Evolutionary conservation across 1,284 basidiomycete genomes (phyloP).

Genomic region (Trichosporon sp.): DNA sequence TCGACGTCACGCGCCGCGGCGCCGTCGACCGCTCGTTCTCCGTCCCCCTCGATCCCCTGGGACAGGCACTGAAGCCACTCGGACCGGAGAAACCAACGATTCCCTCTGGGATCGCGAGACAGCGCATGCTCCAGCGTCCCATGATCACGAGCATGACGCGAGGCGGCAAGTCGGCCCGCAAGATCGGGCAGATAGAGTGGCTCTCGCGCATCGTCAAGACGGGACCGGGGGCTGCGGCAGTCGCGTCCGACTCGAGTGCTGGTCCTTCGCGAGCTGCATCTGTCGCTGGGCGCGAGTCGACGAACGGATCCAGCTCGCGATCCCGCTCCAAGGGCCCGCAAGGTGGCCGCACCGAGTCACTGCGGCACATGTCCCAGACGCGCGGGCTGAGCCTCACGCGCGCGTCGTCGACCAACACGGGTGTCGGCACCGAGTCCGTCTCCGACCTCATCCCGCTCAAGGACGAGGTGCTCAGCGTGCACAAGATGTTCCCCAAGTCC

Average conservation of each 20-base stretch:
- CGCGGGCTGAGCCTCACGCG: slow-evolving; percentile 24
- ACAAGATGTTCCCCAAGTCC: slow-evolving; percentile 67
- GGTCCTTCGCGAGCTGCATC: slow-evolving; percentile 25
- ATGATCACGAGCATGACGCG: slow-evolving; percentile 54
- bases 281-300: slow-evolving; percentile 10
- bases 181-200: slow-evolving; percentile 57
- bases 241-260: slow-evolving; percentile 18
- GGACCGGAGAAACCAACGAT: slow-evolving; percentile 14
- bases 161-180: slow-evolving; percentile 44
- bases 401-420: slow-evolving; percentile 7
- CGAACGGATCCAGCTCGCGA: slow-evolving; percentile 41
- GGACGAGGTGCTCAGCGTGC: slow-evolving; percentile 80
- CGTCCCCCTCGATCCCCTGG: slow-evolving; percentile 8
- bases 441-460: slow-evolving; percentile 65
- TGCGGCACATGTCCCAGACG: background rate
- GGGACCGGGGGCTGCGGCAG: slow-evolving; percentile 22
- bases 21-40: slow-evolving; percentile 55
- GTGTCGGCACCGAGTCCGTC: slow-evolving; percentile 17
- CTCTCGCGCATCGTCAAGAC: slow-evolving; percentile 51
- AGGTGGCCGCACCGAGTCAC: slow-evolving; percentile 1
- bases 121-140: slow-evolving; percentile 35
- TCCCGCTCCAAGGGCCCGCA: slow-evolving; percentile 23
- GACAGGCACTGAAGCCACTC: background rate
- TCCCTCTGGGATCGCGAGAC: slow-evolving; percentile 46
- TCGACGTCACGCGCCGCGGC: slow-evolving; percentile 59